Conservation (phyloP, 1,284 basidiomycete species). For the Moesziomyces aphidis region DNA sequence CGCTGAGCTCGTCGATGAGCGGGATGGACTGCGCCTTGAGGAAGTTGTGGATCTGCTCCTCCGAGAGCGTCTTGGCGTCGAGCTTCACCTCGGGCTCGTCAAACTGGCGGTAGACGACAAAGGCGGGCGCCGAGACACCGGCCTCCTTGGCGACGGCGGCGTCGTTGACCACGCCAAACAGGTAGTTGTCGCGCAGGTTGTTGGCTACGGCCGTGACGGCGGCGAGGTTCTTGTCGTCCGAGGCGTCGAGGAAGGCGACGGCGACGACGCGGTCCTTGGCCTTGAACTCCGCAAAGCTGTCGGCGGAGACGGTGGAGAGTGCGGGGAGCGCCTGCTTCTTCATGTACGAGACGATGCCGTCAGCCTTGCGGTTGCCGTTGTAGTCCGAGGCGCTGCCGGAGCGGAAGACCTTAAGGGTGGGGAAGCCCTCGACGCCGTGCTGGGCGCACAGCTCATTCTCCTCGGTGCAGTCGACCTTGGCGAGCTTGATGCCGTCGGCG, state of each 20-base stretch:
- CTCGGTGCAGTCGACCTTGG: conserved; percentile 79
- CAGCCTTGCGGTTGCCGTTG: conserved; percentile 88
- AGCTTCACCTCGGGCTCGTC: conserved; percentile 80
- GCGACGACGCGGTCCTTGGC: conserved; percentile 90
- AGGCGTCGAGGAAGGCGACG: conserved; percentile 83
- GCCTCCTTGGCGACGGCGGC: conserved; percentile 77
- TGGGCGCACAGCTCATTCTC: conserved; percentile 69
- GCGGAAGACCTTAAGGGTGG: conserved; percentile 91
- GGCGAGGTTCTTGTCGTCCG: conserved; percentile 72
- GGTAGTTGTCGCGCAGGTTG: conserved; percentile 87
- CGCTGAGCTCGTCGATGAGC: conserved; percentile 89
- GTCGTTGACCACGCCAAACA: conserved; percentile 79
- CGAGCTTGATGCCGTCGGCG: conserved; percentile 85
- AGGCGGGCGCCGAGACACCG: conserved; percentile 82
- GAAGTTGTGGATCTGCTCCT: conserved; percentile 73
- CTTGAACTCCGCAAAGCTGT: conserved; percentile 86
- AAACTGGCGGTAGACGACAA: conserved; percentile 92
- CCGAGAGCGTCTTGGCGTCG: conserved; percentile 71
- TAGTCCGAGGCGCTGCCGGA: conserved; percentile 82
- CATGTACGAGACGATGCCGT: conserved; percentile 98
- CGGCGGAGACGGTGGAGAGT: conserved; percentile 81
- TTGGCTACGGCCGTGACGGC: conserved; percentile 85
- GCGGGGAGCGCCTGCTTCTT: conserved; percentile 98
- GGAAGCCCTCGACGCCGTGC: conserved; percentile 89
- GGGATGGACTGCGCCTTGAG: conserved; percentile 87